These are phyloP conservation scores for Fraxinus dipetala DNA, from an alignment of 305 asterid species.

Conservation along the genomic window DNA sequence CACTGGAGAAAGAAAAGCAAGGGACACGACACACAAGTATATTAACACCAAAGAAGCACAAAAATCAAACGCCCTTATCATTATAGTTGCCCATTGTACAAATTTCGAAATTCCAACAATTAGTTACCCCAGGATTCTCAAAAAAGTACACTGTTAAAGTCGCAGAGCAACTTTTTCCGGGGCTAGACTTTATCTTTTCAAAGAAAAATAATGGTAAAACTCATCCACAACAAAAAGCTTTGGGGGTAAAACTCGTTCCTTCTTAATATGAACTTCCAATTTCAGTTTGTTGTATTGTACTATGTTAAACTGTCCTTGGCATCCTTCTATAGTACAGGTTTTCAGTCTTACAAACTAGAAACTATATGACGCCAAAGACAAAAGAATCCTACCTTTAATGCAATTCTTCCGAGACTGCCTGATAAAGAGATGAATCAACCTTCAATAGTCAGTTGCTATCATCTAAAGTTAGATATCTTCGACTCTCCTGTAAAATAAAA, in stretches of 20 bases:
- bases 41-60: slow-evolving; percentile 4
- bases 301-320: slow-evolving; percentile 33
- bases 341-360: slow-evolving; percentile 27
- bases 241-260: background rate
- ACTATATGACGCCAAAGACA: slow-evolving; percentile 30
- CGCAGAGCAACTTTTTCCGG: background rate
- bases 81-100: slow-evolving; percentile 21
- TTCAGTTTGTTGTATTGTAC: slow-evolving; percentile 31
- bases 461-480: slow-evolving; percentile 42
- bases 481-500: slow-evolving; percentile 79
- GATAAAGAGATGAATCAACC: slow-evolving; percentile 24
- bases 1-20: background rate
- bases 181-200: slow-evolving; percentile 18
- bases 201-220: slow-evolving; percentile 13
- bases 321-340: slow-evolving; percentile 37
- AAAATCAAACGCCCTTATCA: slow-evolving; percentile 13
- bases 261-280: slow-evolving; percentile 31
- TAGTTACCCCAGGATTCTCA: slow-evolving; percentile 4
- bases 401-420: slow-evolving; percentile 24
- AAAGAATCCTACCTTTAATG: slow-evolving; percentile 39
- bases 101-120: slow-evolving; percentile 23
- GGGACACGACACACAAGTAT: background rate
- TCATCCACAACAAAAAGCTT: slow-evolving; percentile 4
- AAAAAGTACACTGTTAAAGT: background rate
- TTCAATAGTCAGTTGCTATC: slow-evolving; percentile 26